These are phyloP conservation scores for Botrytis tulipae DNA, from an alignment of 2,329 filamentous ascomycete genomes.

Conservation along the genomic window DNA sequence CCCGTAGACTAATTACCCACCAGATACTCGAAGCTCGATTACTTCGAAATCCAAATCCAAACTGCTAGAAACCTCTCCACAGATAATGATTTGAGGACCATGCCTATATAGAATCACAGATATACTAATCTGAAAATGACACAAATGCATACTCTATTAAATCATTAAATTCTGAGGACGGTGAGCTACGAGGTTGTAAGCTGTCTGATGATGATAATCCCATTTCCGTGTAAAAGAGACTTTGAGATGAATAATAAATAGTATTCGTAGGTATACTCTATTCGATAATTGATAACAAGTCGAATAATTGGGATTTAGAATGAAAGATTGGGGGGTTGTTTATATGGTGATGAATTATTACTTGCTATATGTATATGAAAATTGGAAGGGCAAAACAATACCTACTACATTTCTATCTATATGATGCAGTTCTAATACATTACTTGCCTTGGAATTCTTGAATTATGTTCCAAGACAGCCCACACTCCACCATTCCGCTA, in stretches of 20 bases:
- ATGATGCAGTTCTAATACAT: too few relatives aligned
- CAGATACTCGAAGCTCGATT: background rate
- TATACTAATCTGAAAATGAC: background rate
- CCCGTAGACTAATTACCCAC: fast-evolving
- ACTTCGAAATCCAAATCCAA: background rate
- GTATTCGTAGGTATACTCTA: background rate
- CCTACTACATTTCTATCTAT: background rate
- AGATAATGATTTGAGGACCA: background rate
- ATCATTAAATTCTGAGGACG: background rate
- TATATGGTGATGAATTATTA: background rate
- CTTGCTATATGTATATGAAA: background rate
- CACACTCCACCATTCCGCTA: background rate
- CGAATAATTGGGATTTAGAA: background rate
- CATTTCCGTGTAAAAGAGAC: background rate
- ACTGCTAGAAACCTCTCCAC: background rate
- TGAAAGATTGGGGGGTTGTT: background rate
- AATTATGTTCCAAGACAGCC: background rate
- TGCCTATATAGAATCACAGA: background rate
- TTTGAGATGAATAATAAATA: background rate
- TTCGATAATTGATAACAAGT: background rate
- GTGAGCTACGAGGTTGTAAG: background rate
- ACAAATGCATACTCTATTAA: background rate
- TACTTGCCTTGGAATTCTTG: background rate
- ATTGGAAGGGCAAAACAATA: background rate
- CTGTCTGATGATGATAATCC: background rate